Conservation (phyloP, 2,329 filamentous ascomycete genomes). For the Arthroderma sp. region DNA sequence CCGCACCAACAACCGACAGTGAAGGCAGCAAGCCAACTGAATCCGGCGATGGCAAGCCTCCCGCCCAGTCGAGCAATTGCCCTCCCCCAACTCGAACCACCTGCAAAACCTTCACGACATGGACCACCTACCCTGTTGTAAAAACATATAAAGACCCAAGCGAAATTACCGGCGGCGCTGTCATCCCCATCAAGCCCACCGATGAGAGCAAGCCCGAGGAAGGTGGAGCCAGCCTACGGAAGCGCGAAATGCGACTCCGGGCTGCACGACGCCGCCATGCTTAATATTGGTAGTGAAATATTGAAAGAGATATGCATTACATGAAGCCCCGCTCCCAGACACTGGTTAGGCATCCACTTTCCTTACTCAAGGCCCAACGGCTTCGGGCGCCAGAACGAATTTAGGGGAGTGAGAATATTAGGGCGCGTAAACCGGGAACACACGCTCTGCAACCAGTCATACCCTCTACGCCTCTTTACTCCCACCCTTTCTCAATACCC, state of each 20-base stretch:
- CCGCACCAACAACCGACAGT: not conserved
- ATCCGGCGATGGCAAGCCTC: not conserved
- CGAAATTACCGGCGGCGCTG: slow-evolving; percentile 2
- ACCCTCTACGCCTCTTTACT: too few species aligned
- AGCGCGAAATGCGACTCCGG: not conserved
- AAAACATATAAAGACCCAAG: not conserved
- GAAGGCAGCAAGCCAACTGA: not conserved
- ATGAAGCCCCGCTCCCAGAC: too few species aligned
- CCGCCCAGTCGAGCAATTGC: not conserved
- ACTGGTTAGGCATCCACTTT: too few species aligned
- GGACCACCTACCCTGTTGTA: not conserved
- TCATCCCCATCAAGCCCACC: slow-evolving; percentile 5
- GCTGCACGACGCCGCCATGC: not conserved
- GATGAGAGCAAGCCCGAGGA: not conserved
- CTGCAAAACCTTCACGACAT: not conserved
- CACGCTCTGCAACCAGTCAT: too few species aligned
- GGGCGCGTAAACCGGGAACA: too few species aligned
- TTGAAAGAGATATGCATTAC: too few species aligned
- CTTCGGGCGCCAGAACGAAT: too few species aligned
- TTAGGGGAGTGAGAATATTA: too few species aligned
- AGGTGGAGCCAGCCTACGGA: slow-evolving; percentile 2
- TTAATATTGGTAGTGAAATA: not conserved
- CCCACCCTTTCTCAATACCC: too few species aligned
- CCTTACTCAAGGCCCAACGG: too few species aligned
- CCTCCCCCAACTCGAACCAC: slow-evolving; percentile 1